These are phyloP conservation scores for Grifola frondosa DNA, from an alignment of 1,284 basidiomycete species.

Conservation along the genomic window DNA sequence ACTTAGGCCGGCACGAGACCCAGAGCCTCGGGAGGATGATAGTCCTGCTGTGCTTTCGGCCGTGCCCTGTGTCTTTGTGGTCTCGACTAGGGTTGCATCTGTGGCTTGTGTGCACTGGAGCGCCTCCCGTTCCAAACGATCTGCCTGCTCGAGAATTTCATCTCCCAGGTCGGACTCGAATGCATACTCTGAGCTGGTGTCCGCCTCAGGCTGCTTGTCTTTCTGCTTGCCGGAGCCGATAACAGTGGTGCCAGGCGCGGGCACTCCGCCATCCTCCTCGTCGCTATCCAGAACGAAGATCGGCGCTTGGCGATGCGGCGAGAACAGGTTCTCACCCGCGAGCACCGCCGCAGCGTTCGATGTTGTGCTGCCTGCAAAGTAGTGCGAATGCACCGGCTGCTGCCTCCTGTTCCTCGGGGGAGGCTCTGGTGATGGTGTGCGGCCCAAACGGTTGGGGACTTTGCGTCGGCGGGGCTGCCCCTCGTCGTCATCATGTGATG, in stretches of 20 bases:
- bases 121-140: slow-evolving; percentile 38
- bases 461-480: slow-evolving; percentile 44
- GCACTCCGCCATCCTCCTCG: slow-evolving; percentile 12
- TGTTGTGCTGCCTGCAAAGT: slow-evolving; percentile 7
- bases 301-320: slow-evolving; percentile 18
- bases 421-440: slow-evolving; percentile 27
- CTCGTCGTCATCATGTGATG: slow-evolving; percentile 39
- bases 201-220: slow-evolving; percentile 5
- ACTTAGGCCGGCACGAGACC: slow-evolving; percentile 4
- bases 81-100: slow-evolving; percentile 1
- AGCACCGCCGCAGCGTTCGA: slow-evolving; percentile 7
- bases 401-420: slow-evolving; percentile 17
- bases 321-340: slow-evolving; percentile 17
- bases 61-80: slow-evolving; percentile 6
- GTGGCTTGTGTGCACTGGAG: slow-evolving; percentile 5
- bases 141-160: slow-evolving; percentile 36
- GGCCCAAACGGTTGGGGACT: slow-evolving; percentile 20
- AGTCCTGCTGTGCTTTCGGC: neutral
- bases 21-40: slow-evolving; percentile 6
- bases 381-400: slow-evolving; percentile 17
- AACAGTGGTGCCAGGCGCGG: neutral
- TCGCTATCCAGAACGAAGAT: slow-evolving; percentile 17
- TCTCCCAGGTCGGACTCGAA: slow-evolving; percentile 38
- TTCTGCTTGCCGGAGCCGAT: slow-evolving; percentile 10
- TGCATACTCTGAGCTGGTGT: slow-evolving; percentile 32